Percentiles rank a stretch among this genome's conserved stretches.
phyloP scores from a whole-genome alignment of 306 rosid genomes.

The Boehmeria nivea region DNA sequence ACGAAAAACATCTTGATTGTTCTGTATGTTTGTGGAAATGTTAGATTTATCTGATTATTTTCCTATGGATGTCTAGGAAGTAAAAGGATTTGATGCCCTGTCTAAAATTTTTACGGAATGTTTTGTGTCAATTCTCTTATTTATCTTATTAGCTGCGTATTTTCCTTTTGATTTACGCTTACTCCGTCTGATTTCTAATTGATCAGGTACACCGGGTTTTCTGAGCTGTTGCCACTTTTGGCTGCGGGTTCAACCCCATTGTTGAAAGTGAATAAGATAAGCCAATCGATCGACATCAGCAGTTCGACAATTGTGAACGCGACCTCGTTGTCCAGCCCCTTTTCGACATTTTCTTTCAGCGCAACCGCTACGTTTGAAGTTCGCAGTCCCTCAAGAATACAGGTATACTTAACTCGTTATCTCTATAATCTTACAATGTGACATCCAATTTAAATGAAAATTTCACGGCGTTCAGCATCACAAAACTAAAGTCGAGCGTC shows the following conservation, averaged over 20 bases:
- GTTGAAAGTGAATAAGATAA: conserved; percentile 65
- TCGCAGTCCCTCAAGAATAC: conserved; percentile 79
- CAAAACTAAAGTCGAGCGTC: too few relatives aligned
- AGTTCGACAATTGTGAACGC: conserved; percentile 58
- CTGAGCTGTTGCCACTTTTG: conserved; percentile 85
- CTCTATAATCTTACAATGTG: too few relatives aligned
- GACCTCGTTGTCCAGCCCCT: conserved; percentile 58
- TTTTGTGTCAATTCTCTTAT: not conserved
- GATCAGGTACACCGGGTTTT: conserved; percentile 89
- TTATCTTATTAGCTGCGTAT: not conserved
- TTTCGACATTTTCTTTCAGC: conserved; percentile 63
- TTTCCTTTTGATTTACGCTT: too few relatives aligned
- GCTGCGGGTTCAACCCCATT: conserved; percentile 75
- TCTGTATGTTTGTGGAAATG: not conserved
- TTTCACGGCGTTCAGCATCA: too few relatives aligned
- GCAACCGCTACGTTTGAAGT: conserved; percentile 89
- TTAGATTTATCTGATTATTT: conserved; percentile 16
- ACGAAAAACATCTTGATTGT: too few relatives aligned
- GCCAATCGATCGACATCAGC: conserved; percentile 60
- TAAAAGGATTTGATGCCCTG: conserved; percentile 1
- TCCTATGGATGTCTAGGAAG: conserved; percentile 15
- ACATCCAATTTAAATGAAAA: too few relatives aligned
- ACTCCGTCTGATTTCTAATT: conserved; percentile 6
- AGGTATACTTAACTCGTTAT: conserved; percentile 40
- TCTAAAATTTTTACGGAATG: conserved; percentile 1